Conservation (phyloP, 208 protist genomes). For the Acanthamoeba castellanii region DNA sequence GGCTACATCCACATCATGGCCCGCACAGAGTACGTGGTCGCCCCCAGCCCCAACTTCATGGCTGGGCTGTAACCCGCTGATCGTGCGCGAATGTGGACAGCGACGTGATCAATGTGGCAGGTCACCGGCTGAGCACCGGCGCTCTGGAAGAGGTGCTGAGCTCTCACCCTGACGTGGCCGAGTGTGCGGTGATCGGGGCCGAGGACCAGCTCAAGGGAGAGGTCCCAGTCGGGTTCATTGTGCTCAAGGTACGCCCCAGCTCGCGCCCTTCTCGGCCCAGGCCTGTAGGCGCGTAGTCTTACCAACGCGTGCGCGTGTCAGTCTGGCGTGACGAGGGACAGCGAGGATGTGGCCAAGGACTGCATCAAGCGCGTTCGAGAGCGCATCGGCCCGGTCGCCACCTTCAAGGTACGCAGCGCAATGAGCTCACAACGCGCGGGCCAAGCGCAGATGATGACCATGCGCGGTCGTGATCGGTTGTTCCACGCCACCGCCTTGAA, state of each 20-base stretch:
- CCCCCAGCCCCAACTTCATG: too few species aligned
- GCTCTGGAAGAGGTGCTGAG: neutral
- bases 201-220: slow-evolving; percentile 52
- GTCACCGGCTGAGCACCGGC: too few species aligned
- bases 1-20: slow-evolving; percentile 83
- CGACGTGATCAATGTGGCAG: too few species aligned
- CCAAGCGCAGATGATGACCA: too few species aligned
- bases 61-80: too few species aligned
- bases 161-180: slow-evolving; percentile 47
- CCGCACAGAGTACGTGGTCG: slow-evolving; percentile 59
- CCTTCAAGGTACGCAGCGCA: slow-evolving; percentile 34
- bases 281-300: neutral
- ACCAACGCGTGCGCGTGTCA: neutral
- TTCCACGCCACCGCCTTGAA: neutral
- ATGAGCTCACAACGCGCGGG: too few species aligned
- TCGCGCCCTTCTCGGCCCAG: neutral
- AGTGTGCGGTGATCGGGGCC: slow-evolving; percentile 69
- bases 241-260: slow-evolving; percentile 9
- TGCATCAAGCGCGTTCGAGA: slow-evolving; percentile 44
- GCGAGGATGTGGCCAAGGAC: neutral
- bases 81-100: too few species aligned
- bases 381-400: slow-evolving; percentile 38
- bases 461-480: neutral
- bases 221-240: slow-evolving; percentile 41
- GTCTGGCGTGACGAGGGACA: neutral